A percentile compares a stretch with the other conserved stretches of the same genome.
phyloP scores from a whole-genome alignment of 2,329 filamentous ascomycete genomes.

The Epichloe coenophiala region DNA sequence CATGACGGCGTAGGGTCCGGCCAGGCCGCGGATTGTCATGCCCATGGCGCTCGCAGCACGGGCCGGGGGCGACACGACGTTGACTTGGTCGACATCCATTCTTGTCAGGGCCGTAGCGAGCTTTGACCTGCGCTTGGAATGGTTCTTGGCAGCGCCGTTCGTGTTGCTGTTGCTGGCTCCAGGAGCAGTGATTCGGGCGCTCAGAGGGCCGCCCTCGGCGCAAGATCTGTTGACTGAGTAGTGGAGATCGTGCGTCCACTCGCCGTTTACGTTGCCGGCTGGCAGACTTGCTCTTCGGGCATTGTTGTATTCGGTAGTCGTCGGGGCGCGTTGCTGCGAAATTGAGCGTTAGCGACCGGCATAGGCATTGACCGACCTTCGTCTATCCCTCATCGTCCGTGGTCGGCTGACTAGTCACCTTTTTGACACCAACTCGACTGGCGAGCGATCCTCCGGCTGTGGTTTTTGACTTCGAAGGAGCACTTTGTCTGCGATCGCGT shows the following conservation, averaged over 20 bases:
- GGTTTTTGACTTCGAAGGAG: constrained; percentile 35
- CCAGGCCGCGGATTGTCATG: constrained; percentile 60
- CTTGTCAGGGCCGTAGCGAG: constrained; percentile 32
- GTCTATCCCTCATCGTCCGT: background rate
- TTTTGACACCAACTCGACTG: constrained; percentile 59
- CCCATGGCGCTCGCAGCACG: constrained; percentile 22
- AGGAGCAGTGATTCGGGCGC: constrained; percentile 31
- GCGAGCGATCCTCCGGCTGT: constrained; percentile 44
- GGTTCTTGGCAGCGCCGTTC: constrained; percentile 7
- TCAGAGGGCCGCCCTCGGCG: constrained; percentile 24
- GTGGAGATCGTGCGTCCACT: constrained; percentile 63
- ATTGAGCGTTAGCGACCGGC: background rate
- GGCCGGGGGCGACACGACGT: constrained; percentile 12
- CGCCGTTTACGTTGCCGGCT: constrained; percentile 46
- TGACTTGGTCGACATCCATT: constrained; percentile 26
- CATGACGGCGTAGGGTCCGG: constrained; percentile 58
- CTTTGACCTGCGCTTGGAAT: constrained; percentile 19
- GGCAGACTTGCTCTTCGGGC: constrained; percentile 21
- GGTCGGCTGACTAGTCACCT: constrained; percentile 33
- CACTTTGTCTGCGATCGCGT: constrained; percentile 43
- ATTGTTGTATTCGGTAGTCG: background rate
- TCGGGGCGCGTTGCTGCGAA: constrained; percentile 11
- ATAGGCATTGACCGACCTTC: background rate
- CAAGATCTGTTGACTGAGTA: constrained; percentile 23
- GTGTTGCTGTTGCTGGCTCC: constrained; percentile 13